Conservation (phyloP, 352 stramenopile genomes). For the Globisporangium takayamanum region DNA sequence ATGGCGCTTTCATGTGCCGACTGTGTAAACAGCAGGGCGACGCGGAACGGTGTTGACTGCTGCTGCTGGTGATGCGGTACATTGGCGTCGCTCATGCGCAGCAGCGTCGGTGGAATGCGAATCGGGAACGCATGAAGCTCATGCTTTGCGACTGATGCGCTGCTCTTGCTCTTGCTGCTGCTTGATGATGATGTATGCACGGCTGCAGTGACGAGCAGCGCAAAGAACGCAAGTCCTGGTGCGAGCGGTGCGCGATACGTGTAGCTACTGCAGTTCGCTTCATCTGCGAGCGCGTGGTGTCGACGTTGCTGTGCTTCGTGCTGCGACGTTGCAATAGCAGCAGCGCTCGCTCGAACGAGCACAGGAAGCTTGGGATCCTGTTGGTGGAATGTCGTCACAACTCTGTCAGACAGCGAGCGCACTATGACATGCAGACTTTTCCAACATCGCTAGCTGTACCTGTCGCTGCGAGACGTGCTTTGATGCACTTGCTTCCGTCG, state of each 20-base stretch:
- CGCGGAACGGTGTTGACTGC: not conserved
- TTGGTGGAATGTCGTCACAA: not conserved
- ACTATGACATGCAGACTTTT: not conserved
- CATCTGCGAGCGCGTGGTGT: constrained; percentile 28
- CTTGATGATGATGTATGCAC: not conserved
- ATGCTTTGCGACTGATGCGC: not conserved
- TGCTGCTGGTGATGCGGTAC: not conserved
- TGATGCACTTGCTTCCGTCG: constrained; percentile 40
- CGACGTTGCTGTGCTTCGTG: constrained; percentile 19
- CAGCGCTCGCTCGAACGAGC: not conserved
- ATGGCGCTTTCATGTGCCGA: not conserved
- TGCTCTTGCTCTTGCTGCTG: not conserved
- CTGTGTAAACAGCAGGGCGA: constrained; percentile 8
- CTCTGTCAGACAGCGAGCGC: not conserved
- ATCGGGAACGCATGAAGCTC: constrained; percentile 23
- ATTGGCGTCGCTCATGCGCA: constrained; percentile 1
- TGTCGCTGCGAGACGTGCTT: constrained; percentile 31
- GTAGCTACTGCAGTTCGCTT: constrained; percentile 40
- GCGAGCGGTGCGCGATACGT: constrained; percentile 20
- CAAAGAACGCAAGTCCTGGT: constrained; percentile 48
- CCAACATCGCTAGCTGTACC: constrained; percentile 4
- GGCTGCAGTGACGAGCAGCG: constrained; percentile 13
- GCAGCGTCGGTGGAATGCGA: constrained; percentile 18
- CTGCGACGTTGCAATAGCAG: not conserved
- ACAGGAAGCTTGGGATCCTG: constrained; percentile 9